A percentile compares a stretch with the other conserved stretches of the same genome.
Evolutionary conservation across 805 yeast genomes (phyloP).

Genomic region (Komagataella pseudopastoris): DNA sequence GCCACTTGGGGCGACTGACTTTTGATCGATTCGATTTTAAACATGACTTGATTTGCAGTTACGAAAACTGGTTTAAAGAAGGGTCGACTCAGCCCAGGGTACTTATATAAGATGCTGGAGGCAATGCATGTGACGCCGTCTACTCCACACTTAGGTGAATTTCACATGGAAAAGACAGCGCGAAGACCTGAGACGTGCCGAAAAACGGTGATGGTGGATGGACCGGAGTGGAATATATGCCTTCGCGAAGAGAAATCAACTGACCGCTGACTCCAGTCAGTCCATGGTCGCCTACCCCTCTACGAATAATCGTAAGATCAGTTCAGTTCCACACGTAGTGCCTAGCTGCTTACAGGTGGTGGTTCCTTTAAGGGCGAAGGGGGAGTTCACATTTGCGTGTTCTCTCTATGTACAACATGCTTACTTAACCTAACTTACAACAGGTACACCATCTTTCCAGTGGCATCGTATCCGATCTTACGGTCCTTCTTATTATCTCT

Average conservation of each 20-base stretch:
- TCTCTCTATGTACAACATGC: not conserved
- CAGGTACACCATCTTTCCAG: conserved; percentile 38
- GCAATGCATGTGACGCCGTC: not conserved
- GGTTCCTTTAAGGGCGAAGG: not conserved
- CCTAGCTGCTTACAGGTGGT: too few species aligned
- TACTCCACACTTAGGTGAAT: not conserved
- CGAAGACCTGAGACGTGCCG: not conserved
- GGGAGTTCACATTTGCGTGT: not conserved
- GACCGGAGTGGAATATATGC: not conserved
- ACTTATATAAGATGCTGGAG: not conserved
- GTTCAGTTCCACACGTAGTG: too few species aligned
- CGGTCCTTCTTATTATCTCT: conserved; percentile 88
- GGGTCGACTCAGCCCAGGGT: not conserved
- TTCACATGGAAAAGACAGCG: not conserved
- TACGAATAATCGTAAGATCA: not conserved
- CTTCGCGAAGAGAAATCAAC: not conserved
- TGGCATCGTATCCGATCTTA: conserved; percentile 52
- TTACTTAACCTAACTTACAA: conserved; percentile 11
- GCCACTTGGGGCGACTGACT: conserved; percentile 21
- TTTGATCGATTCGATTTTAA: conserved; percentile 15
- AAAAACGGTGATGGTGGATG: not conserved
- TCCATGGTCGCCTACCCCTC: not conserved
- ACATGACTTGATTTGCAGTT: conserved; percentile 11
- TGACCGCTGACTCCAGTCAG: too few species aligned
- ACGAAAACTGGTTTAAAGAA: not conserved